Evolutionary conservation across 805 yeast genomes (phyloP), one percentile per base, ranked within the genome.

Genomic region (Candida ponderosae): DNA sequence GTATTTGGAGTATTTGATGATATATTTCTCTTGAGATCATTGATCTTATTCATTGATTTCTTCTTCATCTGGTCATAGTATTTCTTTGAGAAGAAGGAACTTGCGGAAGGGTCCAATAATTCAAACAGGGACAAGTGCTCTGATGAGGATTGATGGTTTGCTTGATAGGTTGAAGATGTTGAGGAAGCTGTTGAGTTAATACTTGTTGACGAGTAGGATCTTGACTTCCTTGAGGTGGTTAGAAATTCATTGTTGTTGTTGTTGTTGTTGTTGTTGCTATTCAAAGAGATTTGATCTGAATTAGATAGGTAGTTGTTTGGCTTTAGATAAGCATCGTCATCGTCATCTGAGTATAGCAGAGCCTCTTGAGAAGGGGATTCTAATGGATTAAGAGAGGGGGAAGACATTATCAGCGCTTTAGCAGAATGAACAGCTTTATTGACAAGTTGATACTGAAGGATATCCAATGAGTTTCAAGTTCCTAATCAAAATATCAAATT

Each of bases 71-170:
- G 42, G 18, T 48, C 39, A 36, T 29, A 11, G 9, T 56, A 54
- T 29, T 42, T 43, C 38, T 48, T 54, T 2, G 56, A 47, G 4
- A 56, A 36, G 9, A 46, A 46, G 5, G 44, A 44, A 20, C 49
- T 50, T 7, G 53, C 48, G 40, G 50, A 43, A 1, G 62, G 62
- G 28, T 56, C 60, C 32, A 57, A 34, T 10, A 57, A 30, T 32
- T 56, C 59, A 14, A 56, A 37, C 4, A 57, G 40, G 1, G 53
- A 43, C 21, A 56, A 43, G 19, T 45, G 43, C 11, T 56, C 62
- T 10, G 44, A 14, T 10, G 28, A 10, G 10, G 14, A 14, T 24
- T 24, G 28, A 10, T 14, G 28, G 14, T 14, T 24, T 14, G 28
- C 14, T 14, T 14, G 10, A 10, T 26, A 14, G n/a, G 13, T 26